Conservation (phyloP, 2,329 filamentous ascomycete genomes). For the Penicillium sp. region DNA sequence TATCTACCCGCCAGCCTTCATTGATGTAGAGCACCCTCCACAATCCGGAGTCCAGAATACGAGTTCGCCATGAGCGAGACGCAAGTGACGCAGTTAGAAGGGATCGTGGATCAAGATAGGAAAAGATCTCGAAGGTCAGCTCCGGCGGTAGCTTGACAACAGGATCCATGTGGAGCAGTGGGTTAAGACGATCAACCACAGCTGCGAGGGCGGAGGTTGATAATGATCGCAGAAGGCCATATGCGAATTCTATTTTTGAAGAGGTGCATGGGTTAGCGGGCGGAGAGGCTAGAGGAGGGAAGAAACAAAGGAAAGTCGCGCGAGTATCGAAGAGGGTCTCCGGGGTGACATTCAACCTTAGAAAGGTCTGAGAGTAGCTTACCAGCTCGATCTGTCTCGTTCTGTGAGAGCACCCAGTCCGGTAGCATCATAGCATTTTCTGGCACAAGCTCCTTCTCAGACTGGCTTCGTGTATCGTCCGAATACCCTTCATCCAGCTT, state of each 20-base stretch:
- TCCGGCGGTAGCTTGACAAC: slow-evolving; percentile 83
- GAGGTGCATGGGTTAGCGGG: slow-evolving; percentile 23
- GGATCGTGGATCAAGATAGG: slow-evolving; percentile 80
- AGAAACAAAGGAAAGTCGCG: background rate
- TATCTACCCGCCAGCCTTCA: slow-evolving; percentile 83
- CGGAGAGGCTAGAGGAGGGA: no score
- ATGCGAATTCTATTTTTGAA: slow-evolving; percentile 70
- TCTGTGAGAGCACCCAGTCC: slow-evolving; percentile 59
- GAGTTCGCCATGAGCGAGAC: slow-evolving; percentile 79
- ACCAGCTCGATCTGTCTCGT: slow-evolving; percentile 61
- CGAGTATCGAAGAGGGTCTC: slow-evolving; percentile 2
- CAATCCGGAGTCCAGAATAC: slow-evolving; percentile 80
- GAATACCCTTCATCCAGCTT: slow-evolving; percentile 86
- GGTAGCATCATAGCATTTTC: slow-evolving; percentile 53
- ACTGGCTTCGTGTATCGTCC: slow-evolving; percentile 66
- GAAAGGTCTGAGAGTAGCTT: slow-evolving; percentile 24
- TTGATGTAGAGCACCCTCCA: slow-evolving; percentile 83
- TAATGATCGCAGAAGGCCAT: slow-evolving; percentile 75
- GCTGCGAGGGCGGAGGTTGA: slow-evolving; percentile 78
- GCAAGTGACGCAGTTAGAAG: slow-evolving; percentile 78
- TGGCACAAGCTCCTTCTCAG: slow-evolving; percentile 42
- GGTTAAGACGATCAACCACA: slow-evolving; percentile 79
- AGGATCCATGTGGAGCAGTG: slow-evolving; percentile 91
- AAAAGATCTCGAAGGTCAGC: slow-evolving; percentile 86
- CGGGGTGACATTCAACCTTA: background rate